Percentiles rank a stretch among this genome's conserved stretches.
Conservation (phyloP, 148 eudicot species). For the Diospyros kaki region DNA sequence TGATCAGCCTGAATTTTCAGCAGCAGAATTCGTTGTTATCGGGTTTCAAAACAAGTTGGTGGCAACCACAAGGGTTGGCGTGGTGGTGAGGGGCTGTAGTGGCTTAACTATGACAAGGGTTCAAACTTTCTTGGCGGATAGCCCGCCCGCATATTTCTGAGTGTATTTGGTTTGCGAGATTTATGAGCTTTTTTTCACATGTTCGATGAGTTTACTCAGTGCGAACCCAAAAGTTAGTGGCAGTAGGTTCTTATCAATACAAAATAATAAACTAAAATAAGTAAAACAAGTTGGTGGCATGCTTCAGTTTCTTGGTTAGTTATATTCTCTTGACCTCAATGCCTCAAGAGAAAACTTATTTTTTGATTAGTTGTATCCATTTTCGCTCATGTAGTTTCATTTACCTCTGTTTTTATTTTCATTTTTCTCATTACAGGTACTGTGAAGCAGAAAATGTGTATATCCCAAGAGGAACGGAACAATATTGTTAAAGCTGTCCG, state of each 20-base stretch:
- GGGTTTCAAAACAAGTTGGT: not conserved
- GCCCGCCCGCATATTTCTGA: not conserved
- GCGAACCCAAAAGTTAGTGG: no score
- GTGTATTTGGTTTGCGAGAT: no score
- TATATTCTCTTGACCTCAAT: not conserved
- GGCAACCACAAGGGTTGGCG: no score
- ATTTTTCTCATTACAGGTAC: slow-evolving; percentile 7
- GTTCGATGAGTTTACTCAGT: no score
- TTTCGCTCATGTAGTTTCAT: not conserved
- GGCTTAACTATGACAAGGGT: not conserved
- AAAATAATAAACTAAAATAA: no score
- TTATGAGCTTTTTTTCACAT: no score
- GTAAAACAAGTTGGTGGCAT: not conserved
- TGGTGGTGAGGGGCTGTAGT: no score
- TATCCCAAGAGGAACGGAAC: slow-evolving; percentile 21
- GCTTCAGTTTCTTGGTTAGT: not conserved
- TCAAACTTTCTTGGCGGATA: not conserved
- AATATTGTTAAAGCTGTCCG: slow-evolving; percentile 25
- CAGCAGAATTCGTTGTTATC: not conserved
- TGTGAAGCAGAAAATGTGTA: slow-evolving; percentile 7
- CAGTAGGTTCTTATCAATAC: no score
- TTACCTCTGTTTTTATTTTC: not conserved
- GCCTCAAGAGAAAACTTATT: not conserved
- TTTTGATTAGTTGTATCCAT: not conserved
- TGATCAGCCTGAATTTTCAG: not conserved